Percentiles rank a stretch among this genome's conserved stretches.
Evolutionary conservation across 2,329 filamentous ascomycete genomes (phyloP).

Genomic region (Metarhizium humberi): DNA sequence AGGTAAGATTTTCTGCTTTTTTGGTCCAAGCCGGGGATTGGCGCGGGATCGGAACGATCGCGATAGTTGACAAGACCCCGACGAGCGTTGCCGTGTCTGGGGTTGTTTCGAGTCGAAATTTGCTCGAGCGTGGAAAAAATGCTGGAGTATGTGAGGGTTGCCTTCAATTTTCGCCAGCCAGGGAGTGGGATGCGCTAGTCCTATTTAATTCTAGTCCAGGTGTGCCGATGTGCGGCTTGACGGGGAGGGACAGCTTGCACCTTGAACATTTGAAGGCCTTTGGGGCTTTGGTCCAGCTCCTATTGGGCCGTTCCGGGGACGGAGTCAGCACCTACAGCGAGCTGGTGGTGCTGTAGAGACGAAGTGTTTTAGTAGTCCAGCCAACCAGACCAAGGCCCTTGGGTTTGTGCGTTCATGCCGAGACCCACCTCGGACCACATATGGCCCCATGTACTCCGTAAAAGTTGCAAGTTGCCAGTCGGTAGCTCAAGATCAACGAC

Average conservation of each 20-base stretch:
- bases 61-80: slow-evolving; percentile 21
- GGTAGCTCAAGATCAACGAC: too few relatives aligned
- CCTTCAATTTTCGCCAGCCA: slow-evolving; percentile 31
- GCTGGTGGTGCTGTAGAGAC: not conserved
- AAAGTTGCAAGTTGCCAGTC: too few relatives aligned
- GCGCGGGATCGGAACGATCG: slow-evolving; percentile 9
- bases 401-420: not conserved
- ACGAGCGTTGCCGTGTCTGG: slow-evolving; percentile 31
- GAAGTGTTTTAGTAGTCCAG: not conserved
- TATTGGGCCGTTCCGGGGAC: not conserved
- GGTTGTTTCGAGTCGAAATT: slow-evolving; percentile 32
- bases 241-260: not conserved
- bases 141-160: slow-evolving; percentile 28
- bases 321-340: not conserved
- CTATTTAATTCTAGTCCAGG: slow-evolving; percentile 6
- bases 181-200: slow-evolving; percentile 32
- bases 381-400: not conserved
- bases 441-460: too few relatives aligned
- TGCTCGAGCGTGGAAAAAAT: slow-evolving; percentile 31
- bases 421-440: slow-evolving; percentile 4
- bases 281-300: not conserved
- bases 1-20: not conserved
- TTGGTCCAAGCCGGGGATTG: slow-evolving; percentile 10
- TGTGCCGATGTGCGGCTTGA: slow-evolving; percentile 2
- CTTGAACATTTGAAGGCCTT: not conserved